These are phyloP conservation scores for Fagopyrum tataricum DNA, from an alignment of 148 eudicot genomes.

Conservation along the genomic window DNA sequence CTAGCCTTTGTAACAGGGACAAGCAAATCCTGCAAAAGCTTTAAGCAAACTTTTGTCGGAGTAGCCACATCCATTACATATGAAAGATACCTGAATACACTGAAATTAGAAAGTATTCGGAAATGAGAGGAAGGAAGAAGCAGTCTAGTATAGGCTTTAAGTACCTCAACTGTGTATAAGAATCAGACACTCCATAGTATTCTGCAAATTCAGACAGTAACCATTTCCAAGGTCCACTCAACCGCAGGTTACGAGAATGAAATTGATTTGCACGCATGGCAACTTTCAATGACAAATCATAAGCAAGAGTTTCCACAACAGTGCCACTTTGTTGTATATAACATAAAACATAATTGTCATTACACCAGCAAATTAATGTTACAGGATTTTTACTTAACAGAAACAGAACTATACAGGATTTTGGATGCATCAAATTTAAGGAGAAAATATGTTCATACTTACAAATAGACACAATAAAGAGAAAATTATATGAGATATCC, in stretches of 20 bases:
- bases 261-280: conserved; percentile 72
- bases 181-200: conserved; percentile 73
- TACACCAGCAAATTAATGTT: background rate
- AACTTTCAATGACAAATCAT: conserved; percentile 77
- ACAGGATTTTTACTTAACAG: background rate
- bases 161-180: conserved; percentile 74
- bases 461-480: no score
- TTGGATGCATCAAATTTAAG: background rate
- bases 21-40: conserved; percentile 66
- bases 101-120: background rate
- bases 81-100: conserved; percentile 50
- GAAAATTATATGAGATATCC: no score
- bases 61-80: conserved; percentile 80
- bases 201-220: conserved; percentile 66
- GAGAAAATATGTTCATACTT: background rate
- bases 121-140: background rate
- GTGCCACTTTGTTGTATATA: conserved; percentile 49
- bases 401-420: background rate
- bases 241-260: conserved; percentile 46
- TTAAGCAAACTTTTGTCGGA: conserved; percentile 78
- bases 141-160: background rate
- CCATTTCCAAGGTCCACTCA: conserved; percentile 80
- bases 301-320: conserved; percentile 80
- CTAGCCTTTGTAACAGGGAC: conserved; percentile 61
- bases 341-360: background rate